phyloP scores from a whole-genome alignment of 306 rosid species.

The Medicago arabica region DNA sequence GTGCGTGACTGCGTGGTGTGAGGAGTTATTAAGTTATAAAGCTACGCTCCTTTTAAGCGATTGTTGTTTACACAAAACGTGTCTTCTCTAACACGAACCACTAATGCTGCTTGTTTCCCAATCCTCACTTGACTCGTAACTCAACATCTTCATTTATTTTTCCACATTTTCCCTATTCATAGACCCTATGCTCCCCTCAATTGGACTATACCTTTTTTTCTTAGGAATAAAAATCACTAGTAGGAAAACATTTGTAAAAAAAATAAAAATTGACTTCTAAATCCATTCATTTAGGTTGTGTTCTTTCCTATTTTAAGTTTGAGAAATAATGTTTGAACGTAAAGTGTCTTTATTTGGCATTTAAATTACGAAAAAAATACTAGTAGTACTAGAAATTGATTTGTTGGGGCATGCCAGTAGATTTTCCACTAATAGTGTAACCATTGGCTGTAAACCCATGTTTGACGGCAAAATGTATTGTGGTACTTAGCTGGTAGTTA shows the following conservation, averaged over 20 bases:
- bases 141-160: neutral
- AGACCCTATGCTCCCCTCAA: neutral
- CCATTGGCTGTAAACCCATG: neutral
- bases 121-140: too few species aligned
- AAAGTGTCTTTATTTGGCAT: neutral
- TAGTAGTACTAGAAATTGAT: too few species aligned
- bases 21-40: constrained; percentile 37
- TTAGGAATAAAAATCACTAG: too few species aligned
- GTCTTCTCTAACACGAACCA: constrained; percentile 61
- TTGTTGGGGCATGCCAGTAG: neutral
- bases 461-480: neutral
- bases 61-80: constrained; percentile 45
- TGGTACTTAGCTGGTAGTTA: neutral
- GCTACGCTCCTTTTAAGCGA: constrained; percentile 72
- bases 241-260: too few species aligned
- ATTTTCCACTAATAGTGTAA: neutral
- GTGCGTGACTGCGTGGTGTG: constrained; percentile 33
- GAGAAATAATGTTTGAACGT: too few species aligned
- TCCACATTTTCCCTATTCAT: neutral
- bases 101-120: constrained; percentile 40
- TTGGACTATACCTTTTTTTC: neutral
- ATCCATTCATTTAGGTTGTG: neutral
- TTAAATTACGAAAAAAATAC: too few species aligned
- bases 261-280: too few species aligned
- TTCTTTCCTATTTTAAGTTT: neutral